Percentiles rank a stretch among this genome's conserved stretches.
These are phyloP conservation scores for Yarrowia sp. DNA, from an alignment of 805 yeast genomes.

Conservation along the genomic window DNA sequence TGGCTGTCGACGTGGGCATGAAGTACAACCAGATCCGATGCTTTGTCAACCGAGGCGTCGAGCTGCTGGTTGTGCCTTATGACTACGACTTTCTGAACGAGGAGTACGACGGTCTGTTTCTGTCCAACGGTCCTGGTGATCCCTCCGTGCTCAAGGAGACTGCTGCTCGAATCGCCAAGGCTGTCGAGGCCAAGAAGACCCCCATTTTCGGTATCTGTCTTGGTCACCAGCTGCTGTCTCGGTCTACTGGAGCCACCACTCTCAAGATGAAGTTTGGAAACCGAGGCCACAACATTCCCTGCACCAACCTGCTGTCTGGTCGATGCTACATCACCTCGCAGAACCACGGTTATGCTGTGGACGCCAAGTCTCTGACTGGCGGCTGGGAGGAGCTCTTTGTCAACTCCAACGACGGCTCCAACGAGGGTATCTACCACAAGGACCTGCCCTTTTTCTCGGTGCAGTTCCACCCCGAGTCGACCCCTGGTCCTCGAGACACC, in stretches of 20 bases:
- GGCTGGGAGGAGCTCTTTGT: slow-evolving; percentile 95
- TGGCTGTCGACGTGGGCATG: slow-evolving; percentile 97
- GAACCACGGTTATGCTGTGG: slow-evolving; percentile 98
- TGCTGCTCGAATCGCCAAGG: slow-evolving; percentile 56
- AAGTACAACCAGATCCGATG: slow-evolving; percentile 97
- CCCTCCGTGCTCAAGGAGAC: slow-evolving; percentile 79
- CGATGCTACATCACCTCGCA: slow-evolving; percentile 98
- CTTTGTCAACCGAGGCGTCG: slow-evolving; percentile 93
- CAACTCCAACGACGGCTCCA: slow-evolving; percentile 94
- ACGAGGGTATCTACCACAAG: slow-evolving; percentile 95
- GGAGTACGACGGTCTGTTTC: slow-evolving; percentile 88
- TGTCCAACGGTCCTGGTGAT: slow-evolving; percentile 99
- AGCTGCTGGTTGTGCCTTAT: slow-evolving; percentile 93
- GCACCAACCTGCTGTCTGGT: slow-evolving; percentile 84
- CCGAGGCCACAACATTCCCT: slow-evolving; percentile 98
- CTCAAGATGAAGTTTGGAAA: slow-evolving; percentile 93
- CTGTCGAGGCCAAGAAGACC: slow-evolving; percentile 62
- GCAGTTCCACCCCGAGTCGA: slow-evolving; percentile 98
- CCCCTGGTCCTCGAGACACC: slow-evolving; percentile 99
- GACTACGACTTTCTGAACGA: slow-evolving; percentile 78
- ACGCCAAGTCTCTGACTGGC: slow-evolving; percentile 61
- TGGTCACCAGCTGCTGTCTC: slow-evolving; percentile 94
- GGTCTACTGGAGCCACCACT: slow-evolving; percentile 94
- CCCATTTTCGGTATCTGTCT: slow-evolving; percentile 98
- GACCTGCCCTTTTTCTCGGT: slow-evolving; percentile 91